Evolutionary conservation across 2,329 filamentous ascomycete species (phyloP).

Genomic region (Aureobasidium sp.): DNA sequence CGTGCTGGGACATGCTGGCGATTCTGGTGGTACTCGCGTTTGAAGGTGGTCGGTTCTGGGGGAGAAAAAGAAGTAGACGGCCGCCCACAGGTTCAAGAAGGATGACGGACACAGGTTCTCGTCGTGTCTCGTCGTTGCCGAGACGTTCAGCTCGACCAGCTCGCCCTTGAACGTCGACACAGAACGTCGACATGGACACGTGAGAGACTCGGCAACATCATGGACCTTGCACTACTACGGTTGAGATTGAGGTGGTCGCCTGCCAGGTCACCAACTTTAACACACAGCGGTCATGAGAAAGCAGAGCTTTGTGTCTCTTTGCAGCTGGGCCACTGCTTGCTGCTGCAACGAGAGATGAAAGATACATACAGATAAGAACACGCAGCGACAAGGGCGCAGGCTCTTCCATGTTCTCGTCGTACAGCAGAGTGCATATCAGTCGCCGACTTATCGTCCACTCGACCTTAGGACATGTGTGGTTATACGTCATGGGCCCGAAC

Average conservation of each 20-base stretch:
- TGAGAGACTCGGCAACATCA: background rate
- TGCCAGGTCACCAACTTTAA: background rate
- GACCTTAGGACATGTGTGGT: background rate
- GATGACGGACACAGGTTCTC: background rate
- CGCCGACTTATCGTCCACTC: background rate
- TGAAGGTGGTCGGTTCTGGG: background rate
- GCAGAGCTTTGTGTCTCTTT: background rate
- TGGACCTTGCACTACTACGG: background rate
- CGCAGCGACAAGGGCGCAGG: background rate
- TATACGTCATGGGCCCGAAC: background rate
- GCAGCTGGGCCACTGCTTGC: background rate
- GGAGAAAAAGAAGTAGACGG: background rate
- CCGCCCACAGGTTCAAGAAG: background rate
- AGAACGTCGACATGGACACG: background rate
- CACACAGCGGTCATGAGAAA: background rate
- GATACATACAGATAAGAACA: background rate
- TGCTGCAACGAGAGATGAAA: background rate
- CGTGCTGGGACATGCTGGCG: no score
- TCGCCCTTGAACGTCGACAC: background rate
- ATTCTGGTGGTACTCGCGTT: no score
- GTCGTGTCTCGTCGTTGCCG: background rate
- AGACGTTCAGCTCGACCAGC: background rate
- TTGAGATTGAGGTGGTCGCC: background rate
- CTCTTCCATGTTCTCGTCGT: background rate
- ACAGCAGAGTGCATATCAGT: background rate